Base-by-base conservation (phyloP, 2,329 filamentous ascomycete genomes). In the Nemania sp. region DNA sequence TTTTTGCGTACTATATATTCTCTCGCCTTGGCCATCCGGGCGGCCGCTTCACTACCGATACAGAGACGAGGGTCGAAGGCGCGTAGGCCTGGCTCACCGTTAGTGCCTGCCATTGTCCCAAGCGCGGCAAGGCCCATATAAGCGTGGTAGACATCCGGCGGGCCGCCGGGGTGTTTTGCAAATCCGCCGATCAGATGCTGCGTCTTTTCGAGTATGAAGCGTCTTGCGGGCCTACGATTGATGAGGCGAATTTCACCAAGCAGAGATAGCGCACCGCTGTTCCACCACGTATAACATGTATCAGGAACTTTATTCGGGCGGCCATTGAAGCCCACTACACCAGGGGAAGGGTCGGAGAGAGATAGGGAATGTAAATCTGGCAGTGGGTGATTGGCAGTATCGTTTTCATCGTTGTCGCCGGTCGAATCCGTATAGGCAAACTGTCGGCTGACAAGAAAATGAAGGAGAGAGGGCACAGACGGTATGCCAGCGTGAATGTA, bases 211-310 rank as follows among this genome's bases (percentile, higher is more conserved):
- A 97, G 79, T 11, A 99, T 77, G 72, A 94, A 97, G 43, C 81
- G 80, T n/a, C 90, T 83, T 39, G 88, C 84, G 0, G 85, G 79
- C 9, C 70, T 67, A 5, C 73, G 70, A 52, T 86, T 78, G 23
- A 91, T 72, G n/a, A 91, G 73, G 1, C 79, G 69, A 11, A 78
- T 71, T 51, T 80, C 72, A 24, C 80, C 77, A 9, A 89, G 75
- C 63, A 89, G 82, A 77, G 86, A 57, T 1, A 83, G 68, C 1
- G 91, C 84, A 2, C 84, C 91, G 3, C 81, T 80, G 0, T 90
- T 90, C 94, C 94, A 99, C 78, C 93, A 99, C 19, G 85, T 88
- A 71, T 99, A 99, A 73, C 94, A 99, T 0, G 94, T 97, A 72
- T 99, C 94, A 8, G 90, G 89, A 42, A 86, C 80, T 72, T 99